Evolutionary conservation across 768 basidiomycete species (phyloP), one percentile per base, ranked within the genome.

Genomic region (Boletus fagicola): DNA sequence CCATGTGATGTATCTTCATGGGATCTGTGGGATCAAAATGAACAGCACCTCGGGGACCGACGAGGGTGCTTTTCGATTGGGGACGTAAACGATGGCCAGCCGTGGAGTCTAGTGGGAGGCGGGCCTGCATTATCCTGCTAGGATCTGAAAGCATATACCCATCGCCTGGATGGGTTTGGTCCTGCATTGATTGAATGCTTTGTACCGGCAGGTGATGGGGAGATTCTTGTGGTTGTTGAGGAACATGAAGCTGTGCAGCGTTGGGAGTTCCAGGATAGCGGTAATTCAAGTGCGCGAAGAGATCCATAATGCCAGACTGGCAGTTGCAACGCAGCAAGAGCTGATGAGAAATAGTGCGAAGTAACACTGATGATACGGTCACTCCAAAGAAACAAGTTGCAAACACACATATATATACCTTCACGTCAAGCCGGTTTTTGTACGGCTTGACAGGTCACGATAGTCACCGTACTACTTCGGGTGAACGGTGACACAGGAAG

Each of bases 381-480:
- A 49, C 16, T 42, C 38, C 26, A 54, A 36, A 45, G 57, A 48
- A 57, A 40, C 31, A 3, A 15, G 26, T 4, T 6, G 33, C 9
- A 36, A n/a, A n/a, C 1, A 24, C 40, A 59, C 54, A 64, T 39
- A 63, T 61, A 62, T 50, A 59, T 64, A 68, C 68, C 63, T 60
- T 51, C 15, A 42, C 33, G 49, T 38, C 49, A 56, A 43, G 30
- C 33, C 43, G 15, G 31, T 5, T 51, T 20, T 42, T 53, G 24
- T 39, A 35, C 49, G 16, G 13, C 31, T 36, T 28, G 31, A 26
- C 42, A 36, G 33, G 43, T 52, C 43, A 50, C 52, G 26, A 49
- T 33, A 10, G 39, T 15, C 5, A 28, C 39, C 57, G 30, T 45
- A 39, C 44, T 45, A 39, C 44, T 47, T 49, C n/a, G 55, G 51